Percentiles rank a stretch among this genome's conserved stretches.
These are phyloP conservation scores for Plasmodium billcollinsi DNA, from an alignment of 169 alveolate species.

Conservation along the genomic window DNA sequence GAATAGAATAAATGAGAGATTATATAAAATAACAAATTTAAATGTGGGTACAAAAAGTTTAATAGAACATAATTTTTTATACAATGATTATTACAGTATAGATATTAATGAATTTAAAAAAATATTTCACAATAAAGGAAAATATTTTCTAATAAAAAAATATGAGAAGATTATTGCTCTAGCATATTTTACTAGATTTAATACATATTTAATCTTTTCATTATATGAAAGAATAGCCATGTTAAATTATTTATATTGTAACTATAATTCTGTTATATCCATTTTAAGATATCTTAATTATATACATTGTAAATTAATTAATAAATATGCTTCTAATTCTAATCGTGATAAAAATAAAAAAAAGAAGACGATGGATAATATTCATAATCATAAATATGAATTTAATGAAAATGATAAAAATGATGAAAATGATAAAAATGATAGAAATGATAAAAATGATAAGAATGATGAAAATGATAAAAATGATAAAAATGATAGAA, in stretches of 20 bases:
- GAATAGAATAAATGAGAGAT: background rate
- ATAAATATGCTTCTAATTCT: slow-evolving; percentile 8
- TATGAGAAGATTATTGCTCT: slow-evolving; percentile 64
- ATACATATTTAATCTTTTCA: slow-evolving; percentile 60
- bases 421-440: background rate
- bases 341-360: background rate
- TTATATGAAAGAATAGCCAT: slow-evolving; percentile 65
- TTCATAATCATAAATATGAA: background rate
- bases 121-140: slow-evolving; percentile 48
- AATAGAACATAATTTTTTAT: slow-evolving; percentile 35
- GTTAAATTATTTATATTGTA: slow-evolving; percentile 42
- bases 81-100: slow-evolving; percentile 42
- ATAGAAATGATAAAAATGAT: background rate
- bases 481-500: background rate
- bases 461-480: background rate
- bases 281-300: slow-evolving; percentile 61
- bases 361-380: background rate
- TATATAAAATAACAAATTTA: slow-evolving; percentile 11
- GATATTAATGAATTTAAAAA: slow-evolving; percentile 49
- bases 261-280: slow-evolving; percentile 39
- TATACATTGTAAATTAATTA: slow-evolving; percentile 57
- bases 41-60: slow-evolving; percentile 14
- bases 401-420: background rate
- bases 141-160: slow-evolving; percentile 72
- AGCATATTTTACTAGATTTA: slow-evolving; percentile 61